Evolutionary conservation across 176 grass and related monocot species (phyloP).

Genomic region (Oryza glumipatula): DNA sequence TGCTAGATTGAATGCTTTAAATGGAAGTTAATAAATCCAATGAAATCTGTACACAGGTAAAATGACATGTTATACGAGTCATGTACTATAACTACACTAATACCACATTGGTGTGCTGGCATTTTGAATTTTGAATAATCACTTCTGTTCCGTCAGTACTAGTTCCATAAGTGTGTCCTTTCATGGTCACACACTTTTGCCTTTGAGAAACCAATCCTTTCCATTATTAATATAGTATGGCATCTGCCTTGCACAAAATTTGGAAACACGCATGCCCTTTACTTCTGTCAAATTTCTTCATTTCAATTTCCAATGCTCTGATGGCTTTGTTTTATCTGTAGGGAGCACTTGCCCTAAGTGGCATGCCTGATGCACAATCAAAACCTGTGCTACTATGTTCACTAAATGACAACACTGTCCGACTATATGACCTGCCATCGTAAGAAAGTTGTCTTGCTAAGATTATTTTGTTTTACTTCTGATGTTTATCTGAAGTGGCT

Average conservation of each 20-base stretch:
- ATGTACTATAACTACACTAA: background rate
- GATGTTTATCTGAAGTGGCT: slow-evolving; percentile 16
- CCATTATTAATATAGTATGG: background rate
- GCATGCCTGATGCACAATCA: slow-evolving; percentile 79
- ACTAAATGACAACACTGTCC: slow-evolving; percentile 80
- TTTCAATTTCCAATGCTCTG: slow-evolving; percentile 22
- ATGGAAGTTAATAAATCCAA: slow-evolving; percentile 7
- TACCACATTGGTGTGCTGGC: background rate
- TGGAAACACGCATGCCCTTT: background rate
- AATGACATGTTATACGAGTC: background rate
- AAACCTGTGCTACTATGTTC: slow-evolving; percentile 94
- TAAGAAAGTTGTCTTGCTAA: slow-evolving; percentile 53
- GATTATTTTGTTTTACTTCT: slow-evolving; percentile 31
- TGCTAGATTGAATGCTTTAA: background rate
- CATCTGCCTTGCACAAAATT: slow-evolving; percentile 2
- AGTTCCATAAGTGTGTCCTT: background rate
- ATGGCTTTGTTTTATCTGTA: slow-evolving; percentile 42
- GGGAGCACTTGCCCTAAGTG: slow-evolving; percentile 82
- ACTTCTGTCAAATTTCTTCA: background rate
- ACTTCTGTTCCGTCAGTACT: background rate
- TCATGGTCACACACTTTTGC: background rate
- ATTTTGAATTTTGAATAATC: background rate
- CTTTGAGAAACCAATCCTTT: background rate
- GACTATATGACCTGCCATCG: slow-evolving; percentile 90
- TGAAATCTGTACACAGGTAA: background rate